phyloP scores from a whole-genome alignment of 371 early-diverging fungal species.

The Lichtheimia ramosa region DNA sequence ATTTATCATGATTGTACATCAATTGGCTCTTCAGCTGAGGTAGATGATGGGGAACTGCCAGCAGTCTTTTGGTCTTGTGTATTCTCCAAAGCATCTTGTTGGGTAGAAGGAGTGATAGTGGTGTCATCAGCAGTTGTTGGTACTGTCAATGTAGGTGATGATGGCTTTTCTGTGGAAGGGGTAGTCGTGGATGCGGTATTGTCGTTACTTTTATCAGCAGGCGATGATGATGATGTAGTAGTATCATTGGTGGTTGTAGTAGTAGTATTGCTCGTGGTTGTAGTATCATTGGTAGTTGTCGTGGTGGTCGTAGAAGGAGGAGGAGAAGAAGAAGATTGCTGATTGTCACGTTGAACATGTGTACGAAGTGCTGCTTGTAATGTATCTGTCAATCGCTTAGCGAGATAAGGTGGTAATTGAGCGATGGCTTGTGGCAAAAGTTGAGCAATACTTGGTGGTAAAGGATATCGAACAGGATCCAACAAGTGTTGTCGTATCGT shows the following conservation, averaged over 20 bases:
- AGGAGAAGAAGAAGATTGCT: not conserved
- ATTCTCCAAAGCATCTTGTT: too few relatives aligned
- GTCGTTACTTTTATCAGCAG: not conserved
- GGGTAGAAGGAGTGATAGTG: not conserved
- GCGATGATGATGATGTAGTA: not conserved
- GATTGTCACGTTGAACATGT: constrained; percentile 4
- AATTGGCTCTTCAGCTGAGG: too few relatives aligned
- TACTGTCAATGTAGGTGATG: too few relatives aligned
- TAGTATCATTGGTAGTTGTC: not conserved
- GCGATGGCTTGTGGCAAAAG: constrained; percentile 45
- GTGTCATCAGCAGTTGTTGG: not conserved
- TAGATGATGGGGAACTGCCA: too few relatives aligned
- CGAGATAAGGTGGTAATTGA: constrained; percentile 42
- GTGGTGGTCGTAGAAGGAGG: not conserved
- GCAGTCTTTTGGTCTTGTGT: too few relatives aligned
- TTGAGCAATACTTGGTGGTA: constrained; percentile 39
- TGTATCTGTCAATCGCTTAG: constrained; percentile 33
- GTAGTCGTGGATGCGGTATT: too few relatives aligned
- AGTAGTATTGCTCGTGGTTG: not conserved
- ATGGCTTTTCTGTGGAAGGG: too few relatives aligned
- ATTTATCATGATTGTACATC: too few relatives aligned
- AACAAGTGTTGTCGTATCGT: constrained; percentile 44
- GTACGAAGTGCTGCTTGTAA: constrained; percentile 28
- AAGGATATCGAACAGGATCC: constrained; percentile 39
- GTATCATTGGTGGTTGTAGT: not conserved